Percentiles rank a stretch among this genome's conserved stretches.
These are phyloP conservation scores for Xylaria multiplex DNA, from an alignment of 2,329 filamentous ascomycete species.

Conservation along the genomic window DNA sequence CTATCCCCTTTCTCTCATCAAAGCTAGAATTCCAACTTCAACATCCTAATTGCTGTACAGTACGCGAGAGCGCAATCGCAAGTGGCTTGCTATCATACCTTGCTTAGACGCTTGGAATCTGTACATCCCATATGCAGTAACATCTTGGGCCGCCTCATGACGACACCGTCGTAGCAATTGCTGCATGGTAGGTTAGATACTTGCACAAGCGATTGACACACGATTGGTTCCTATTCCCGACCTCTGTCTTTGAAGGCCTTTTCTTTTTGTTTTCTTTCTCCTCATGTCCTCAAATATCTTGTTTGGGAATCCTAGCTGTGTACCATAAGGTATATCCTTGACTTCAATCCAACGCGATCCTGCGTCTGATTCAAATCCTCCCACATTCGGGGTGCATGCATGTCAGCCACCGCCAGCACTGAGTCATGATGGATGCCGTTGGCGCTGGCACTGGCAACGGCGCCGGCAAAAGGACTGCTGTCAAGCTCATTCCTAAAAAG, in stretches of 20 bases:
- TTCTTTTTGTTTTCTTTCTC: neutral
- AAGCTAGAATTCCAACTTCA: constrained; percentile 1
- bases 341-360: neutral
- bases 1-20: neutral
- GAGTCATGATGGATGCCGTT: constrained; percentile 42
- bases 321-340: neutral
- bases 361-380: constrained; percentile 11
- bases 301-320: constrained; percentile 4
- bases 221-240: neutral
- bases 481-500: constrained; percentile 60
- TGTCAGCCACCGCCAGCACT: constrained; percentile 14
- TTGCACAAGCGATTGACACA: constrained; percentile 5
- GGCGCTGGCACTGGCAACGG: constrained; percentile 37
- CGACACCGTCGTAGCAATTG: constrained; percentile 10
- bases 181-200: constrained; percentile 7
- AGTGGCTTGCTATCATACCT: neutral
- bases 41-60: neutral
- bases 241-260: neutral
- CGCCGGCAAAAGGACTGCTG: constrained; percentile 39
- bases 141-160: constrained; percentile 13
- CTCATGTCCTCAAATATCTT: neutral
- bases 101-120: neutral
- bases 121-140: constrained; percentile 9
- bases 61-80: neutral
- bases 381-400: constrained; percentile 12